Evolutionary conservation across 768 basidiomycete species (phyloP).

Genomic region (Mycena olivaceomarginata): DNA sequence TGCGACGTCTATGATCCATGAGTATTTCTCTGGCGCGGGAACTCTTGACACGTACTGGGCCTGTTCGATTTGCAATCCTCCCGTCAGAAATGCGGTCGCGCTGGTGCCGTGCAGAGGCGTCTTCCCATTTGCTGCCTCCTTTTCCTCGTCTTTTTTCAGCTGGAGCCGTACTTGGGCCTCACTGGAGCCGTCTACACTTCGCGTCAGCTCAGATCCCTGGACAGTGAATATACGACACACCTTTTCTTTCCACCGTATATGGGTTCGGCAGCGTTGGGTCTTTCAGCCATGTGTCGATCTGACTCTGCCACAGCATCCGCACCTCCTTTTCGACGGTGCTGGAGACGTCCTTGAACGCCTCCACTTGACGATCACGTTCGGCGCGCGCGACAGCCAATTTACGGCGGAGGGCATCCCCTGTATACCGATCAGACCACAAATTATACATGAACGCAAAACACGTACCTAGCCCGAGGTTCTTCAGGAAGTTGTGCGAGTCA

Average conservation of each 20-base stretch:
- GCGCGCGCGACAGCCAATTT: constrained; percentile 30
- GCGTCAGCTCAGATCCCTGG: too few species aligned
- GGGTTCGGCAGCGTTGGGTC: constrained; percentile 27
- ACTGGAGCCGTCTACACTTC: not conserved
- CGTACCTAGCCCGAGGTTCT: constrained; percentile 32
- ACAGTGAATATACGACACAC: not conserved
- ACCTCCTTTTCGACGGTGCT: not conserved
- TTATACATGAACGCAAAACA: not conserved
- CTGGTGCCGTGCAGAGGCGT: not conserved
- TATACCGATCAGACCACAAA: too few species aligned
- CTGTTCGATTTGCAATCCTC: constrained; percentile 35
- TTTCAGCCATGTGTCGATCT: constrained; percentile 21
- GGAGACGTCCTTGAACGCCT: constrained; percentile 11
- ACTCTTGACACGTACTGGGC: constrained; percentile 22
- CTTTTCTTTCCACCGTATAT: not conserved
- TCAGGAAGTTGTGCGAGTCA: constrained; percentile 45
- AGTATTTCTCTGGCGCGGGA: too few species aligned
- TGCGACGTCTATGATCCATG: not conserved
- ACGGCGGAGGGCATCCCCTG: not conserved
- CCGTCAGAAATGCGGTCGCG: constrained; percentile 20
- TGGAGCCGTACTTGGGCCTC: constrained; percentile 12
- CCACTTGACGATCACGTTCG: constrained; percentile 23
- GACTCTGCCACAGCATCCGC: not conserved
- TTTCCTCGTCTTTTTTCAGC: constrained; percentile 1
- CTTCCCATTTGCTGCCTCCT: not conserved